Base-by-base conservation (phyloP, 805 yeast genomes). In the fission yeast (Schizosaccharomyces pombe) region DNA sequence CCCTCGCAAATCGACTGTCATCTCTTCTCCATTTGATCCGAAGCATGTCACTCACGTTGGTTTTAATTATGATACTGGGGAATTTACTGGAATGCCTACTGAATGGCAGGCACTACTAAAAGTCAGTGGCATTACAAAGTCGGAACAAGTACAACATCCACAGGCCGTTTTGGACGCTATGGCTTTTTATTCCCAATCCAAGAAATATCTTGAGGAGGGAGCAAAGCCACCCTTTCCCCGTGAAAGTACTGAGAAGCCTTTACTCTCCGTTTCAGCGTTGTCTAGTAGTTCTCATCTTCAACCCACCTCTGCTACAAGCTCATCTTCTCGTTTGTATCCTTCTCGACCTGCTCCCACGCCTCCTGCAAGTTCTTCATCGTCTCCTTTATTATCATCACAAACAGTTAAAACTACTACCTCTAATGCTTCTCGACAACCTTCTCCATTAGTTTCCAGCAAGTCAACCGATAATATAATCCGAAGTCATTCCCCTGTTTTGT, bases 21-120 rank as follows among this genome's bases (percentile, higher is more conserved):
- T 89, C 53, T 83, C 94, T n/a, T 80, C 85, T 0, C 98, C 98
- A 0, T 85, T 81, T 65, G 85, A 85, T 62, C 82, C 91, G 16
- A 80, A 84, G 62, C 95, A 87, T 63, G 81, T 85, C 34, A 85
- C 91, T 19, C 94, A 85, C 63, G 94, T 85, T 16, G 91, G 86
- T 29, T 77, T 80, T 47, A 86, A 84, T 65, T 66, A 72, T 12
- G 78, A 77, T 59, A 77, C 83, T 32, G 86, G 89, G 6, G 78
- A 82, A 47, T 84, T 78, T 60, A 81, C 61, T 6, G 60, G 93
- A 1, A 68, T 85, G 54, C 95, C 94, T 0, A 78, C 75, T 26
- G 93, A 82, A 62, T 85, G 95, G 94, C 84, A 82, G 60, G 73
- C 74, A 55, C 67, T 83, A 19, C 69, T 85, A 55, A 73, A 79